Base-by-base conservation (phyloP, 2,329 filamentous ascomycete genomes). In the Verticillium nonalfalfae region DNA sequence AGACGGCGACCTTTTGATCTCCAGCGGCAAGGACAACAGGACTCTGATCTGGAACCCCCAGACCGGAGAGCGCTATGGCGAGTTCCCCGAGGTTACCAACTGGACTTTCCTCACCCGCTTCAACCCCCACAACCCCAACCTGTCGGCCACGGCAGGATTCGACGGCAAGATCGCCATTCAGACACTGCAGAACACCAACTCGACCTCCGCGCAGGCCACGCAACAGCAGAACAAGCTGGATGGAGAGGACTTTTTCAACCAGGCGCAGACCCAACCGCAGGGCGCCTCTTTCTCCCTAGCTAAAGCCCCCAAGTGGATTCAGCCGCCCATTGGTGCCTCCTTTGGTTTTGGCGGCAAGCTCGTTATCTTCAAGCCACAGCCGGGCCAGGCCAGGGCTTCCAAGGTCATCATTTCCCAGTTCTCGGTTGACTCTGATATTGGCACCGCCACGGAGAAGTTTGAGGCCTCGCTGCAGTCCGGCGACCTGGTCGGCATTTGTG, bases 91-190 rank as follows among this genome's bases (percentile, higher is more conserved):
- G 69, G 93, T 96, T 60, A 97, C 94, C n/a, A 99, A 98, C 76
- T 99, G 95, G 94, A 97, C 93, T 6, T 99, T 99, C 80, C 88
- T 94, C 72, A 97, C 95, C 5, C 86, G 89, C 64, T 98, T 96
- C 84, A 93, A 97, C 74, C 95, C 95, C 35, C 88, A 91, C 68
- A 97, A 99, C 74, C 94, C 95, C 11, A 91, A 88, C 71, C 81
- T 99, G 62, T 91, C 94, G 58, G 96, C 96, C 18, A 98, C 95
- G 18, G 95, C 96, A 10, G 96, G 94, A 2, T 98, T 98, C 67
- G 95, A 99, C 71, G 95, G 96, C 68, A 97, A 96, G 77, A 97
- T 99, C 65, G 89, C 90, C 1, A 81, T 99, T 55, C 94, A 97
- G 73, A 97, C 94, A 1, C 83, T 97, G 50, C 95, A 99, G 72